These are phyloP conservation scores for Globisporangium nodosum DNA, from an alignment of 352 stramenopile genomes.

Conservation along the genomic window DNA sequence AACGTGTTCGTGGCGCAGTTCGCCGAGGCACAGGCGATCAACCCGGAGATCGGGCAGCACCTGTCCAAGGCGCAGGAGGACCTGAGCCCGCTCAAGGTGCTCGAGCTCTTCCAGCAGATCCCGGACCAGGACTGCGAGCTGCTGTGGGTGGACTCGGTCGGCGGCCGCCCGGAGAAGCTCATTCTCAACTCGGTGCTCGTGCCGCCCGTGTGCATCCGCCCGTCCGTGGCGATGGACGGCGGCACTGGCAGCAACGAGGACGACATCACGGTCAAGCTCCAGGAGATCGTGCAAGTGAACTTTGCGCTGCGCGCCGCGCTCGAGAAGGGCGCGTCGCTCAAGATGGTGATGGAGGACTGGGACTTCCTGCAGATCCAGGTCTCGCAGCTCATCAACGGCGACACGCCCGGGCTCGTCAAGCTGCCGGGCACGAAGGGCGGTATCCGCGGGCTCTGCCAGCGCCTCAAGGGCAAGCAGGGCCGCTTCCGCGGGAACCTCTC, in stretches of 20 bases:
- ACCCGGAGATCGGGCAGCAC: conserved; percentile 81
- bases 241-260: conserved; percentile 96
- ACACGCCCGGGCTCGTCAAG: conserved; percentile 95
- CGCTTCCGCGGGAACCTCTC: conserved; percentile 98
- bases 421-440: conserved; percentile 91
- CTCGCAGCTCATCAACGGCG: conserved; percentile 98
- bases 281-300: conserved; percentile 99
- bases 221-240: conserved; percentile 97
- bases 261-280: conserved; percentile 98
- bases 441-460: conserved; percentile 97
- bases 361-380: conserved; percentile 98
- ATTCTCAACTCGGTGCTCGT: conserved; percentile 97
- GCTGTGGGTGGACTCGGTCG: conserved; percentile 94
- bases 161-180: conserved; percentile 96
- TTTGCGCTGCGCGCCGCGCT: conserved; percentile 92
- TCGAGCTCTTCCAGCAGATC: conserved; percentile 95
- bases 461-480: conserved; percentile 97
- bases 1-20: conserved; percentile 87
- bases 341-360: conserved; percentile 99
- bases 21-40: conserved; percentile 62
- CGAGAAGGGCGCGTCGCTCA: conserved; percentile 93
- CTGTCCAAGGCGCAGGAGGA: conserved; percentile 89
- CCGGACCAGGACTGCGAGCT: conserved; percentile 97
- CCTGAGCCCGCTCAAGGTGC: conserved; percentile 87
- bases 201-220: conserved; percentile 98